Percentiles rank a stretch among this genome's conserved stretches.
Conservation (phyloP, 2,329 filamentous ascomycete genomes). For the Aspergillus novofumigatus region DNA sequence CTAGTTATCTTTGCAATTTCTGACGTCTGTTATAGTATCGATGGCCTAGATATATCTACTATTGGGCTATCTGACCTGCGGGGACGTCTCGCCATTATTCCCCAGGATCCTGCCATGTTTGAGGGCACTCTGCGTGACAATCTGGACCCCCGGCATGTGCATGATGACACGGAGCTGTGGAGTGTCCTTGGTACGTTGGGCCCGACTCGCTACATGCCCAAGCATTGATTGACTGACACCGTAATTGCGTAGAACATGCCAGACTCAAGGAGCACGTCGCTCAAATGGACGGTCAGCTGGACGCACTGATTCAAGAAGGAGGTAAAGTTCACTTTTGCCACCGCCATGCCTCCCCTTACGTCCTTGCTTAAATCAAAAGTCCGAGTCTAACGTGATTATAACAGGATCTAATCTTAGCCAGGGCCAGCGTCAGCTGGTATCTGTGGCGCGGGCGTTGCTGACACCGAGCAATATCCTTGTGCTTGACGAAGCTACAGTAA, state of each 20-base stretch:
- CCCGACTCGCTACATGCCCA: slow-evolving; percentile 8
- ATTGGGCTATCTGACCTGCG: slow-evolving; percentile 89
- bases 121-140: slow-evolving; percentile 93
- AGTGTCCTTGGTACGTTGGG: slow-evolving; percentile 74
- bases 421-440: slow-evolving; percentile 91
- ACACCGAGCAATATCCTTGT: slow-evolving; percentile 97
- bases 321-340: slow-evolving; percentile 53
- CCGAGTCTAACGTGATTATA: slow-evolving; percentile 11
- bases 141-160: slow-evolving; percentile 87
- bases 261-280: slow-evolving; percentile 86
- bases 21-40: slow-evolving; percentile 58
- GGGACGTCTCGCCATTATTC: slow-evolving; percentile 88
- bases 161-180: slow-evolving; percentile 97
- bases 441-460: slow-evolving; percentile 85
- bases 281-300: slow-evolving; percentile 81
- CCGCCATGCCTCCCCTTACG: slow-evolving; percentile 1
- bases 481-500: slow-evolving; percentile 89
- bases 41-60: slow-evolving; percentile 79
- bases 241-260: slow-evolving; percentile 67
- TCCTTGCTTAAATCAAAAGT: not conserved
- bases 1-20: slow-evolving; percentile 1
- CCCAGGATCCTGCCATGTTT: slow-evolving; percentile 94
- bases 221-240: slow-evolving; percentile 20
- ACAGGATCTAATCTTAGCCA: slow-evolving; percentile 89
- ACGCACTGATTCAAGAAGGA: slow-evolving; percentile 89